Percentiles rank a stretch among this genome's conserved stretches.
These are phyloP conservation scores for Yamadazyma sp. DNA, from an alignment of 805 yeast species.

Conservation along the genomic window DNA sequence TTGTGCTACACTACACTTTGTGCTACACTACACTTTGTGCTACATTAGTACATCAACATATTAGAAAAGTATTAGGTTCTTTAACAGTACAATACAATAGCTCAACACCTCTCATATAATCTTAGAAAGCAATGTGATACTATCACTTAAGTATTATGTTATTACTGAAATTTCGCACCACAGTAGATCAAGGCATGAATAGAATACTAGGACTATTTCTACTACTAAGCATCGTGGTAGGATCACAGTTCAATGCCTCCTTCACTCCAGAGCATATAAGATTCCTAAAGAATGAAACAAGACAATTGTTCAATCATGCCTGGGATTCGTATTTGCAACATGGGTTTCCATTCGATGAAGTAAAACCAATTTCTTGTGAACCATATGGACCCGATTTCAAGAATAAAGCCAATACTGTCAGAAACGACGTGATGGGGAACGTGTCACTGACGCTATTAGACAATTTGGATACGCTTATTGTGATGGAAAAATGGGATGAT, in stretches of 20 bases:
- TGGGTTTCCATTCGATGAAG: conserved; percentile 83
- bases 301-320: conserved; percentile 64
- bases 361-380: conserved; percentile 67
- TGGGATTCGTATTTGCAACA: conserved; percentile 64
- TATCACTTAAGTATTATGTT: no score
- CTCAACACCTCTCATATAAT: no score
- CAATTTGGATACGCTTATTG: conserved; percentile 72
- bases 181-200: no score
- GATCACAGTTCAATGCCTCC: conserved; percentile 6
- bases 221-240: no score
- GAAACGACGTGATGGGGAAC: conserved; percentile 86
- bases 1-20: no score
- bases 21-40: no score
- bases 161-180: no score
- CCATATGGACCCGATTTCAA: conserved; percentile 64
- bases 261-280: conserved; percentile 37
- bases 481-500: conserved; percentile 60
- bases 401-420: conserved; percentile 50
- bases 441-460: conserved; percentile 77
- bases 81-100: no score
- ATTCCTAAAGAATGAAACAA: conserved; percentile 44
- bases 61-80: no score
- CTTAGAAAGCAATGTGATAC: no score
- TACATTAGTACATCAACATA: no score
- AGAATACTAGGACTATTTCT: no score